Base-by-base conservation (phyloP, 1,139 yeast species). In the Lodderomyces metapsilosis region DNA sequence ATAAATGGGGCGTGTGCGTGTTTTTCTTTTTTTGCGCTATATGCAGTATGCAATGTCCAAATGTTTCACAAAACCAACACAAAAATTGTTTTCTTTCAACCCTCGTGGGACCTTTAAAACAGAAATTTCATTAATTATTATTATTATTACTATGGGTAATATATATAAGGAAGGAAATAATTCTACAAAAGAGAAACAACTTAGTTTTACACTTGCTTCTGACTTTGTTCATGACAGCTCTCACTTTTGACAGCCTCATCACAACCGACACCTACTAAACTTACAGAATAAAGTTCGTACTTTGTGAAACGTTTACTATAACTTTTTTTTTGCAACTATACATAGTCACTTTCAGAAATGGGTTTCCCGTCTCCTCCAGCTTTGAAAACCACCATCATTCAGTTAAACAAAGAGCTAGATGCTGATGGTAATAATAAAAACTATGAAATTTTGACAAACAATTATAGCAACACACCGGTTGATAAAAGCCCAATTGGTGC, bases 331-430 rank as follows among this genome's bases (percentile, higher is more conserved):
- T 28, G 32, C 32, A 28, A 16, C 32, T 28, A 25, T 28, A 28
- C n/a, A 28, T 15, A 3, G 11, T 18, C 5, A 11, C 17, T 15
- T 12, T 7, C 8, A 8, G 34, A 13, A 25, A 45, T 45, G 46
- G 37, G 21, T 24, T 52, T 79, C 20, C 84, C 85, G 8, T 64
- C 74, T 3, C 85, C 86, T 1, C 87, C 87, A 4, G 71, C 74
- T 20, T 70, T 81, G 46, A 80, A 78, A 54, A 78, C 86, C 3
- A 79, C 84, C 15, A 79, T 80, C 42, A 77, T 80, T 35, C 84
- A 79, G 52, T 68, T 79, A 61, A 80, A 79, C 48, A 71, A 68
- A 48, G 75, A 71, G 37, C 54, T 70, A 40, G 76, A 71, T 43
- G 61, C 61, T 44, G 67, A 65, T 34, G 70, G 71, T 54, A 70